A percentile compares a stretch with the other conserved stretches of the same genome.
These are phyloP conservation scores for Nannochloropsis gaditana DNA, from an alignment of 108 stramenopile genomes.

Conservation along the genomic window DNA sequence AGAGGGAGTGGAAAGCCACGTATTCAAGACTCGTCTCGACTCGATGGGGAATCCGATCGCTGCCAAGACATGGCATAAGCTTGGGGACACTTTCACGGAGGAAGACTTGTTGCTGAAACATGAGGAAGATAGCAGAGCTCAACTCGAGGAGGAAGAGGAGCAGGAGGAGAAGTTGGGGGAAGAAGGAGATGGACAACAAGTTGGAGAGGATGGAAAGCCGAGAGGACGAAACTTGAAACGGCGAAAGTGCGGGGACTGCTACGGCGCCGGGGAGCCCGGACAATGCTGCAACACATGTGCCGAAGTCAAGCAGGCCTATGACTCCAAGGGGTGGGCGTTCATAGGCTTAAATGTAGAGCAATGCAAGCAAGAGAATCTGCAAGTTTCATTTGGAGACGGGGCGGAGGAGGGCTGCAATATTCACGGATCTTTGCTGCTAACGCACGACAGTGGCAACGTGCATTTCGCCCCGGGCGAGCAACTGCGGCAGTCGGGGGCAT, in stretches of 20 bases:
- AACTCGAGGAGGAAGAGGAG: slow-evolving; percentile 38
- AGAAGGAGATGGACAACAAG: slow-evolving; percentile 20
- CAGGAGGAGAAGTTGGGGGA: slow-evolving; percentile 29
- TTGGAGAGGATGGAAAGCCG: neutral
- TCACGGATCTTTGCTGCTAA: slow-evolving; percentile 72
- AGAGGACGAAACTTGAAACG: slow-evolving; percentile 48
- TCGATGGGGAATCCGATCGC: slow-evolving; percentile 35
- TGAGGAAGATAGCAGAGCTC: neutral
- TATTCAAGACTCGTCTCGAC: slow-evolving; percentile 29
- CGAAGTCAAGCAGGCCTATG: slow-evolving; percentile 83
- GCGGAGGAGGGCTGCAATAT: slow-evolving; percentile 86
- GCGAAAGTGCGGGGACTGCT: slow-evolving; percentile 81
- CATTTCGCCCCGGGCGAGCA: slow-evolving; percentile 81
- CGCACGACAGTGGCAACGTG: slow-evolving; percentile 79
- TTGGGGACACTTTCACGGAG: slow-evolving; percentile 65
- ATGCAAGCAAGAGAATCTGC: slow-evolving; percentile 52
- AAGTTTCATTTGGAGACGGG: slow-evolving; percentile 39
- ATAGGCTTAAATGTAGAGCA: slow-evolving; percentile 59
- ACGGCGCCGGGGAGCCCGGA: slow-evolving; percentile 78
- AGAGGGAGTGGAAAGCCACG: slow-evolving; percentile 22
- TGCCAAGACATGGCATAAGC: slow-evolving; percentile 60
- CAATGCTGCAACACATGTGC: slow-evolving; percentile 96
- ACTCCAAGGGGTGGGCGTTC: slow-evolving; percentile 74
- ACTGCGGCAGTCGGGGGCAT: slow-evolving; percentile 56
- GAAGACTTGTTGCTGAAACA: neutral